These are phyloP conservation scores for Pseudogymnoascus sp. DNA, from an alignment of 2,329 filamentous ascomycete species.

Conservation along the genomic window DNA sequence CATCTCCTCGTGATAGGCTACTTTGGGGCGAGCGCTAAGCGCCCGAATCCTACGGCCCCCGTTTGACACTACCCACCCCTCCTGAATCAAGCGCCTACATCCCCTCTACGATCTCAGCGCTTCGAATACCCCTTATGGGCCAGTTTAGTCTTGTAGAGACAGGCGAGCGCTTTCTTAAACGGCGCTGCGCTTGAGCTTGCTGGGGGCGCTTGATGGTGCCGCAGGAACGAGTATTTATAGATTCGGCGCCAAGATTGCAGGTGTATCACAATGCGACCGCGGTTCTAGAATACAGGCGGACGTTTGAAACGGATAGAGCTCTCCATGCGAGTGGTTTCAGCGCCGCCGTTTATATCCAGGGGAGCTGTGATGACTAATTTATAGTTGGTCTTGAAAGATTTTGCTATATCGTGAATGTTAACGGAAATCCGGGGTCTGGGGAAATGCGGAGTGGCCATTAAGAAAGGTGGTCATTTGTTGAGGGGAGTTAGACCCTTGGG, in stretches of 20 bases:
- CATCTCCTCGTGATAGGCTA: not conserved
- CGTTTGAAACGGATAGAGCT: not conserved
- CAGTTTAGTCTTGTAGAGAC: not conserved
- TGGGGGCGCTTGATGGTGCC: conserved; percentile 2
- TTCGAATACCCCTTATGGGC: not conserved
- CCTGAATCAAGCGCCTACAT: not conserved
- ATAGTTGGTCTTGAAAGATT: not conserved
- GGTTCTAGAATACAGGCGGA: not conserved
- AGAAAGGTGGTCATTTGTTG: not conserved
- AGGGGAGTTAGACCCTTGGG: not conserved
- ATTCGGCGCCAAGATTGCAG: not conserved
- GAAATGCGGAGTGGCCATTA: not conserved
- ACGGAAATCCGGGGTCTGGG: not conserved
- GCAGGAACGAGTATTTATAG: conserved; percentile 6
- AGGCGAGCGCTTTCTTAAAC: not conserved
- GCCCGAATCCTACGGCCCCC: not conserved
- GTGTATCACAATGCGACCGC: not conserved
- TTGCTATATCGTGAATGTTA: not conserved
- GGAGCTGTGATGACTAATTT: not conserved
- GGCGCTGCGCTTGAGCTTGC: not conserved
- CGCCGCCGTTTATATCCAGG: not conserved
- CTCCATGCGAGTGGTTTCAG: not conserved
- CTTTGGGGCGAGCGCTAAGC: not conserved
- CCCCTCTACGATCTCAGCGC: not conserved
- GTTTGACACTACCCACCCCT: not conserved